A percentile compares a stretch with the other conserved stretches of the same genome.
Evolutionary conservation across 2,329 filamentous ascomycete species (phyloP).

Genomic region (Scedosporium dehoogii): DNA sequence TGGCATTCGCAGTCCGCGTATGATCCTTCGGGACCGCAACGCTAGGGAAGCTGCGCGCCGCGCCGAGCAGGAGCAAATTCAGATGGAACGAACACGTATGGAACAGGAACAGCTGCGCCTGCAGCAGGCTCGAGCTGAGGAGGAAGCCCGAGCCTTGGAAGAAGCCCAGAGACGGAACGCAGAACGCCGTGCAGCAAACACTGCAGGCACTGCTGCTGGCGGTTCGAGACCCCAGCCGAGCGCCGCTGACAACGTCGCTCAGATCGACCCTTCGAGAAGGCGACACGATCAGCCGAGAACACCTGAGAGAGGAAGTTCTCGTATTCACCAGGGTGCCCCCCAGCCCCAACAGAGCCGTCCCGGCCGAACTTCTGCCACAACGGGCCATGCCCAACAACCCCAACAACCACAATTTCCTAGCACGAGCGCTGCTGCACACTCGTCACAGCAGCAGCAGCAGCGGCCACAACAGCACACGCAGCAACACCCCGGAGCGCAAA

Average conservation of each 20-base stretch:
- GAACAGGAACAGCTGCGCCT: slow-evolving; percentile 52
- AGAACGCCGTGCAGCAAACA: slow-evolving; percentile 47
- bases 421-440: neutral
- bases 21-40: slow-evolving; percentile 82
- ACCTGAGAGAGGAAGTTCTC: neutral
- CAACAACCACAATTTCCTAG: slow-evolving; percentile 1
- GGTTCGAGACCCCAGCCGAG: slow-evolving; percentile 12
- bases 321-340: slow-evolving; percentile 2
- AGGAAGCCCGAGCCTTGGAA: slow-evolving; percentile 43
- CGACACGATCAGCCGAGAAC: slow-evolving; percentile 11
- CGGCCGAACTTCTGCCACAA: slow-evolving; percentile 11
- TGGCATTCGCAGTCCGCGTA: slow-evolving; percentile 72
- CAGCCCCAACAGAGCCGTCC: slow-evolving; percentile 10
- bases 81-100: slow-evolving; percentile 42
- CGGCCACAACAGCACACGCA: slow-evolving; percentile 11
- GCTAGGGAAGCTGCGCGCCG: slow-evolving; percentile 64
- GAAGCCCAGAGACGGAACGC: slow-evolving; percentile 46
- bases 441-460: slow-evolving; percentile 6
- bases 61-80: slow-evolving; percentile 54
- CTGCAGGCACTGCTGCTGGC: slow-evolving; percentile 38
- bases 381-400: slow-evolving; percentile 7
- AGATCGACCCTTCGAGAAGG: slow-evolving; percentile 13
- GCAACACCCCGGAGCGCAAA: slow-evolving; percentile 10
- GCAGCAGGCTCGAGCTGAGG: slow-evolving; percentile 48
- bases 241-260: slow-evolving; percentile 17